These are phyloP conservation scores for Fraxinus cuspidata DNA, from an alignment of 257 asterid species.

Conservation along the genomic window DNA sequence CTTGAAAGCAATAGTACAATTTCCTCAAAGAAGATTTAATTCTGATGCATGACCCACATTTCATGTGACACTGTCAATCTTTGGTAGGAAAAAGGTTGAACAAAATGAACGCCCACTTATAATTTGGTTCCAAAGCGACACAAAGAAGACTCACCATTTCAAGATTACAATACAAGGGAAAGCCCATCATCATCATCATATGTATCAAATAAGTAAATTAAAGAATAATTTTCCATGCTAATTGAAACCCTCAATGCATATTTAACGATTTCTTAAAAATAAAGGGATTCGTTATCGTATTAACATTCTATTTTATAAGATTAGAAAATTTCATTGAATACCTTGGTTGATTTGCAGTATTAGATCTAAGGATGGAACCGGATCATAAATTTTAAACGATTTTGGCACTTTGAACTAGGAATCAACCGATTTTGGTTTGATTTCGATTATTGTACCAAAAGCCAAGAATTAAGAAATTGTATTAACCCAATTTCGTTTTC, in stretches of 20 bases:
- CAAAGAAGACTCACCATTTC: not conserved
- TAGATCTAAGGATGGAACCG: too few relatives aligned
- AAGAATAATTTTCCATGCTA: not conserved
- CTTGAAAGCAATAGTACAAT: constrained; percentile 38
- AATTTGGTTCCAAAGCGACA: constrained; percentile 36
- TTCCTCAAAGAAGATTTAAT: constrained; percentile 31
- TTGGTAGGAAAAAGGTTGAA: constrained; percentile 40
- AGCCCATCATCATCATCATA: constrained; percentile 4
- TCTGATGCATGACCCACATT: constrained; percentile 40
- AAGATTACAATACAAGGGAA: constrained; percentile 3
- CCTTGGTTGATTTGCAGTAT: not conserved
- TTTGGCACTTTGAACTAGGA: too few relatives aligned
- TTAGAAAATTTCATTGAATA: not conserved
- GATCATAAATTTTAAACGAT: too few relatives aligned
- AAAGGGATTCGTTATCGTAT: too few relatives aligned
- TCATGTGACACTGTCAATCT: constrained; percentile 39
- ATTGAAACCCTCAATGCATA: not conserved
- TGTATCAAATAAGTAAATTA: not conserved
- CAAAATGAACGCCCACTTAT: constrained; percentile 34
- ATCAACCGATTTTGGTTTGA: too few relatives aligned
- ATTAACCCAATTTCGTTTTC: too few relatives aligned
- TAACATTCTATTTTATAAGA: too few relatives aligned
- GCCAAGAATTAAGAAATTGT: too few relatives aligned
- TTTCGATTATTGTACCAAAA: too few relatives aligned
- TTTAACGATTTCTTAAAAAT: too few relatives aligned